These are phyloP conservation scores for Phyllostachys edulis DNA, from an alignment of 176 grass and related monocot species.

Conservation along the genomic window DNA sequence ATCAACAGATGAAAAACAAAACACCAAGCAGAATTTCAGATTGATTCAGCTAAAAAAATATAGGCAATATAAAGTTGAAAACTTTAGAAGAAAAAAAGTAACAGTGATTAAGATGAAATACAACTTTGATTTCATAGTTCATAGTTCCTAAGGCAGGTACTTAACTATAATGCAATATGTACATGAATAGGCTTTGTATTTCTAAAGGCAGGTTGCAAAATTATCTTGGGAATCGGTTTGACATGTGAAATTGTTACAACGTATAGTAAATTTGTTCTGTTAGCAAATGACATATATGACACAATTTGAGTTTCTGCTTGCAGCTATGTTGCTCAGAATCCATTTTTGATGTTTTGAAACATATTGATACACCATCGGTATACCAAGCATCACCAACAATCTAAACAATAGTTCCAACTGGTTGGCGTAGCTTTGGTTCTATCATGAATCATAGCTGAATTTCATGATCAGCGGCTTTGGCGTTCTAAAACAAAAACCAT, in stretches of 20 bases:
- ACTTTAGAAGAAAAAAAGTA: background rate
- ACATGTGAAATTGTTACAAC: background rate
- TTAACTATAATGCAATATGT: background rate
- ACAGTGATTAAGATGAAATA: background rate
- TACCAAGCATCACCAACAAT: background rate
- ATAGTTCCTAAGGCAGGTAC: background rate
- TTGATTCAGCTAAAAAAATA: background rate
- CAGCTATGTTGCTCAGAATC: background rate
- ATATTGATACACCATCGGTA: background rate
- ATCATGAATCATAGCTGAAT: background rate
- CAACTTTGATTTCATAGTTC: background rate
- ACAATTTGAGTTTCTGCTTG: background rate
- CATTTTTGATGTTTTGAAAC: background rate
- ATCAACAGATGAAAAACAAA: background rate
- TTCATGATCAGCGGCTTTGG: background rate
- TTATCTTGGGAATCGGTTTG: background rate
- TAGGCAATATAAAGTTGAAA: background rate
- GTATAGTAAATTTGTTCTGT: background rate
- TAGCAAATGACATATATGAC: background rate
- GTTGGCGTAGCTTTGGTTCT: background rate
- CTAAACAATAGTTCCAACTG: slow-evolving; percentile 1
- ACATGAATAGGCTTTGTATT: background rate
- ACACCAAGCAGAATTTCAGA: background rate
- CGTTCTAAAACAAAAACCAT: slow-evolving; percentile 1
- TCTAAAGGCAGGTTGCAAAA: slow-evolving; percentile 7